Evolutionary conservation across 2,329 filamentous ascomycete species (phyloP).

Genomic region (Penicillium digitatum): DNA sequence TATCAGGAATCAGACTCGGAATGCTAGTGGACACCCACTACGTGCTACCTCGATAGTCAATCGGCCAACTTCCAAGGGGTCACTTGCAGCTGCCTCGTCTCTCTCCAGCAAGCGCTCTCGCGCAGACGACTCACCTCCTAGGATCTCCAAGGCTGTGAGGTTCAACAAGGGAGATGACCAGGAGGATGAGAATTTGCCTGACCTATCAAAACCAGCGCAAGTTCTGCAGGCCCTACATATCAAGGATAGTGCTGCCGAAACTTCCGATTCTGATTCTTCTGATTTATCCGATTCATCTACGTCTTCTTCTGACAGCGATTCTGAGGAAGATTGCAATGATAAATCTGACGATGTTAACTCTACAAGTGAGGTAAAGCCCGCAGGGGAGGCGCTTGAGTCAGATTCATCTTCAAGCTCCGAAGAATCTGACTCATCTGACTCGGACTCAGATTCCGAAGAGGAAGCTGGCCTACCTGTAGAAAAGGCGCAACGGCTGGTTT

Average conservation of each 20-base stretch:
- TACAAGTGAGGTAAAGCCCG: slow-evolving; percentile 20
- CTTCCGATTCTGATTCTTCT: slow-evolving; percentile 11
- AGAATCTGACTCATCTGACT: slow-evolving; percentile 39
- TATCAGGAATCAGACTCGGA: slow-evolving; percentile 14
- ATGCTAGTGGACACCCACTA: slow-evolving; percentile 6
- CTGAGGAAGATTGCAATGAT: slow-evolving; percentile 7
- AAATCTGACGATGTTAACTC: slow-evolving; percentile 19
- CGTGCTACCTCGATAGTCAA: slow-evolving; percentile 20
- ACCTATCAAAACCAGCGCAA: slow-evolving; percentile 1
- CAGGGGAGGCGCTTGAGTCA: slow-evolving; percentile 4
- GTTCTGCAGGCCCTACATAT: slow-evolving; percentile 10
- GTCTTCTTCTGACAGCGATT: slow-evolving; percentile 16
- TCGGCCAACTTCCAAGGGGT: slow-evolving; percentile 20
- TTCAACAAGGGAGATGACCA: slow-evolving; percentile 27
- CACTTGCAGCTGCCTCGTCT: slow-evolving; percentile 18
- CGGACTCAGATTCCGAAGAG: slow-evolving; percentile 27
- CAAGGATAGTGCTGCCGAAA: slow-evolving; percentile 9
- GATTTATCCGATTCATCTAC: slow-evolving; percentile 5
- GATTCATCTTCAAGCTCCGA: slow-evolving; percentile 20
- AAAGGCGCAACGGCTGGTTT: slow-evolving; percentile 8
- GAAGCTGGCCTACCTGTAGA: slow-evolving; percentile 14
- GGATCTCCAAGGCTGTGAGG: slow-evolving; percentile 33
- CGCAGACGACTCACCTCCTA: slow-evolving; percentile 23
- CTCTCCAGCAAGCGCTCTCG: slow-evolving; percentile 20
- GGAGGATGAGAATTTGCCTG: slow-evolving; percentile 10